These are phyloP conservation scores for Uronychia binucleata DNA, from an alignment of 73 alveolate genomes.

Conservation along the genomic window DNA sequence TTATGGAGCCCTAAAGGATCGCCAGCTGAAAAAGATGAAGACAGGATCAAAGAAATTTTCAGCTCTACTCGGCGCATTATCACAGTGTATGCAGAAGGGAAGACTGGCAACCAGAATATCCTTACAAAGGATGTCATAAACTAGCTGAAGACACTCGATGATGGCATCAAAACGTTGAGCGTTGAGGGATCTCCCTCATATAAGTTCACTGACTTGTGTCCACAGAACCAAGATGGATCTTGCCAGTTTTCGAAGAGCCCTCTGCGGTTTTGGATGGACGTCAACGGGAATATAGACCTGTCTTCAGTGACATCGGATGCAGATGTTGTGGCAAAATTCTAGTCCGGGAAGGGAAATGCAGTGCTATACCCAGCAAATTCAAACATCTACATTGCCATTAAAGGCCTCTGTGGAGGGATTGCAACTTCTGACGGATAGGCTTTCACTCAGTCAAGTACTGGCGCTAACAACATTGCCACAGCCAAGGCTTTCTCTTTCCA, in stretches of 20 bases:
- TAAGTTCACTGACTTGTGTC: conserved; percentile 1
- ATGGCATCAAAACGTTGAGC: conserved; percentile 1
- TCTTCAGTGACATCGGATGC: neutral
- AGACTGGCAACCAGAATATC: neutral
- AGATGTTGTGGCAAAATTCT: neutral
- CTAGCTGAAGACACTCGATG: neutral
- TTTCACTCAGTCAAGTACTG: neutral
- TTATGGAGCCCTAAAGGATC: conserved; percentile 11
- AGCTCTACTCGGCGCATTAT: neutral
- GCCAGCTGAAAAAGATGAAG: neutral
- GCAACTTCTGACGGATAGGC: neutral
- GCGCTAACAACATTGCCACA: conserved; percentile 3
- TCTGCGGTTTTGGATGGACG: neutral
- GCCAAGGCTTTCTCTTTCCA: neutral
- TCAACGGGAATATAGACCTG: neutral
- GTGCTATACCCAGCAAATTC: neutral
- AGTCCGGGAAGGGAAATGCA: neutral
- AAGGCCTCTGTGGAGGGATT: conserved; percentile 7
- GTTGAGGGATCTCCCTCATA: neutral
- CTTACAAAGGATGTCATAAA: neutral
- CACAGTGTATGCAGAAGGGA: neutral
- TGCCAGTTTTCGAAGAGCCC: conserved; percentile 1
- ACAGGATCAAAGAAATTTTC: neutral
- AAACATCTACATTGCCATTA: neutral
- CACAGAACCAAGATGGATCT: neutral